Evolutionary conservation across 495 filamentous ascomycete species (phyloP).

Genomic region (Glarea lozoyensis): DNA sequence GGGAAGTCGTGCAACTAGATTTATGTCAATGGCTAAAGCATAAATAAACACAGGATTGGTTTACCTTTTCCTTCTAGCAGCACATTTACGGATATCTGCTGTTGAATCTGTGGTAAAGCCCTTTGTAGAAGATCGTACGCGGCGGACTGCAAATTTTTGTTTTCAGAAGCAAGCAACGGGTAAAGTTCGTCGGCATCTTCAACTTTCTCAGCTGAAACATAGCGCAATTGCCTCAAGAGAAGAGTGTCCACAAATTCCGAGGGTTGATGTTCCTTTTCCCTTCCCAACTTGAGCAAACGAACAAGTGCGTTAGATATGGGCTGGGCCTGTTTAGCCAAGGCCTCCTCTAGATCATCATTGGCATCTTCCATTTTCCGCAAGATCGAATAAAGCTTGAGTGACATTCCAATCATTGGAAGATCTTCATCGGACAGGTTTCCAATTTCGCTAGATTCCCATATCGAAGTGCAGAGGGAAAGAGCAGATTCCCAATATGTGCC

Average conservation of each 20-base stretch:
- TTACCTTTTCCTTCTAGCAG: slow-evolving; percentile 60
- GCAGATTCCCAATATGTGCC: slow-evolving; percentile 74
- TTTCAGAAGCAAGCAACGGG: slow-evolving; percentile 66
- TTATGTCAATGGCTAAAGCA: neutral
- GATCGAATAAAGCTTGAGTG: slow-evolving; percentile 55
- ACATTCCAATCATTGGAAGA: slow-evolving; percentile 56
- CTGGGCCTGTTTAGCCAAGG: slow-evolving; percentile 44
- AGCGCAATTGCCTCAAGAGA: slow-evolving; percentile 52
- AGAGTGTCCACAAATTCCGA: slow-evolving; percentile 55
- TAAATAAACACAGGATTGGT: neutral
- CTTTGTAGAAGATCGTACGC: slow-evolving; percentile 75
- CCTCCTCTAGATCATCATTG: slow-evolving; percentile 83
- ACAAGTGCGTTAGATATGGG: slow-evolving; percentile 48
- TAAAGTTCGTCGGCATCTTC: slow-evolving; percentile 54
- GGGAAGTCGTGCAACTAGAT: slow-evolving; percentile 47
- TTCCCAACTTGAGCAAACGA: slow-evolving; percentile 44
- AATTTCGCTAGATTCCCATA: slow-evolving; percentile 38
- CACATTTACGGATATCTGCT: slow-evolving; percentile 74
- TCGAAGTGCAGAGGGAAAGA: slow-evolving; percentile 44
- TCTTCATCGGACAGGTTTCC: slow-evolving; percentile 26
- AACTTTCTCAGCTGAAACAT: slow-evolving; percentile 44
- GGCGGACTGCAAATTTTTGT: slow-evolving; percentile 62
- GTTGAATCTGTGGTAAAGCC: slow-evolving; percentile 65
- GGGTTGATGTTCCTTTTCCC: slow-evolving; percentile 26
- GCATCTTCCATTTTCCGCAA: slow-evolving; percentile 33